These are phyloP conservation scores for Colletotrichum paranaense DNA, from an alignment of 2,329 filamentous ascomycete species.

Conservation along the genomic window DNA sequence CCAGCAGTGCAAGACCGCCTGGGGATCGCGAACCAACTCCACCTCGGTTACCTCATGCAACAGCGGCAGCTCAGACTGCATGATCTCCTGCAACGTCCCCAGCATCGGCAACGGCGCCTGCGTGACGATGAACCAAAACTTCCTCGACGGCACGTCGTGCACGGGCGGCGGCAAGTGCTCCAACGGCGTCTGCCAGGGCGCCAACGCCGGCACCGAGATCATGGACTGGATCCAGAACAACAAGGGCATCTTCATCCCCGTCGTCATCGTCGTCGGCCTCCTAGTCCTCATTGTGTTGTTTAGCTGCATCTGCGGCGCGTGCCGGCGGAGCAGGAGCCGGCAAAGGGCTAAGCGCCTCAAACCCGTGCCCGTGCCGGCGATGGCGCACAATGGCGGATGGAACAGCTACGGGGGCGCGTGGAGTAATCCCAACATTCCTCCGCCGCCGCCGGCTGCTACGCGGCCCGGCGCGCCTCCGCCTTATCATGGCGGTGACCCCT, in stretches of 20 bases:
- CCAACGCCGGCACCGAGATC: slow-evolving; percentile 77
- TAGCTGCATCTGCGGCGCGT: slow-evolving; percentile 69
- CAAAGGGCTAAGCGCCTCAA: slow-evolving; percentile 40
- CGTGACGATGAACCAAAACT: slow-evolving; percentile 86
- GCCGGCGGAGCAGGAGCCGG: slow-evolving; percentile 40
- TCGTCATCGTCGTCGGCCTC: slow-evolving; percentile 76
- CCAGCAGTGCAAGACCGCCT: slow-evolving; percentile 86
- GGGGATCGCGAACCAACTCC: slow-evolving; percentile 78
- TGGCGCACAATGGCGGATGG: slow-evolving; percentile 28
- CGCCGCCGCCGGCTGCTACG: slow-evolving; percentile 23
- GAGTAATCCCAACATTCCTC: slow-evolving; percentile 24
- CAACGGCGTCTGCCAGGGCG: slow-evolving; percentile 82
- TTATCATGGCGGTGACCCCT: neutral
- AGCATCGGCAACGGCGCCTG: slow-evolving; percentile 74
- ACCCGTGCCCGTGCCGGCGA: slow-evolving; percentile 33
- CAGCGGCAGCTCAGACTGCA: slow-evolving; percentile 69
- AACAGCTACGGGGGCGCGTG: slow-evolving; percentile 36
- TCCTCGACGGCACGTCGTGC: slow-evolving; percentile 91
- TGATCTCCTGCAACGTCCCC: slow-evolving; percentile 80
- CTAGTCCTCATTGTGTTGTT: slow-evolving; percentile 75
- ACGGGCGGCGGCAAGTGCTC: slow-evolving; percentile 81
- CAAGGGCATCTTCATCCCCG: slow-evolving; percentile 84
- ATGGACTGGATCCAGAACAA: slow-evolving; percentile 80
- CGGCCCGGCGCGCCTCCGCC: slow-evolving; percentile 22
- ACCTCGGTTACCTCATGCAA: slow-evolving; percentile 88